phyloP scores from a whole-genome alignment of 768 basidiomycete species.

The Pisolithus marmoratus region DNA sequence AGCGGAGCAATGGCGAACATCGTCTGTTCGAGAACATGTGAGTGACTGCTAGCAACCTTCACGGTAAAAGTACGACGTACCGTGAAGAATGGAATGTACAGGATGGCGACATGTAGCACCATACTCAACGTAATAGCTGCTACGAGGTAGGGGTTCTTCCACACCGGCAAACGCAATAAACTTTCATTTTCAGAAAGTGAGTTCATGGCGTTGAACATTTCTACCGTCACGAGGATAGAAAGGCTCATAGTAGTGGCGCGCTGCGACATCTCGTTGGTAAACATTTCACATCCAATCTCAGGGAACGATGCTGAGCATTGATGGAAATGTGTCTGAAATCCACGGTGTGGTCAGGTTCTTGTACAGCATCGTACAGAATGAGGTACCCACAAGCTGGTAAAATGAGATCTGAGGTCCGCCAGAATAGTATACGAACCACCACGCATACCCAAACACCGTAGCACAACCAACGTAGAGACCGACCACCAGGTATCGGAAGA shows the following conservation, averaged over 20 bases:
- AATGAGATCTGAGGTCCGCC: constrained; percentile 92
- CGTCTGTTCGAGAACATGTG: constrained; percentile 37
- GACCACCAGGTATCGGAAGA: constrained; percentile 92
- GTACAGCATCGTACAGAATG: background rate
- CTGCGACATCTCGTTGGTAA: constrained; percentile 79
- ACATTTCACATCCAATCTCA: constrained; percentile 93
- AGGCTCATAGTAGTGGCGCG: constrained; percentile 94
- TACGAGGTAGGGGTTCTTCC: constrained; percentile 93
- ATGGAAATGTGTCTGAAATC: constrained; percentile 89
- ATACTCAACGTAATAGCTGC: constrained; percentile 87
- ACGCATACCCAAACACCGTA: constrained; percentile 96
- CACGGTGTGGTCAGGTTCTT: constrained; percentile 4
- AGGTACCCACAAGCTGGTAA: constrained; percentile 74
- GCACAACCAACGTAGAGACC: constrained; percentile 92
- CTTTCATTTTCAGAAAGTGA: constrained; percentile 97
- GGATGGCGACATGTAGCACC: constrained; percentile 88
- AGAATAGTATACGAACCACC: constrained; percentile 95
- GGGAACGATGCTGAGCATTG: constrained; percentile 80
- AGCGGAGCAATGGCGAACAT: constrained; percentile 91
- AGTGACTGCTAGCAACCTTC: background rate
- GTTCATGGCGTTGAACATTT: constrained; percentile 99
- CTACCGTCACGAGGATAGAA: constrained; percentile 91
- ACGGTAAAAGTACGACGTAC: constrained; percentile 39
- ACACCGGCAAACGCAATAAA: constrained; percentile 79
- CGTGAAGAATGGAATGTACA: constrained; percentile 96